A percentile compares a stretch with the other conserved stretches of the same genome.
Evolutionary conservation across 495 filamentous ascomycete species (phyloP).

Genomic region (Geopyxis carbonaria): DNA sequence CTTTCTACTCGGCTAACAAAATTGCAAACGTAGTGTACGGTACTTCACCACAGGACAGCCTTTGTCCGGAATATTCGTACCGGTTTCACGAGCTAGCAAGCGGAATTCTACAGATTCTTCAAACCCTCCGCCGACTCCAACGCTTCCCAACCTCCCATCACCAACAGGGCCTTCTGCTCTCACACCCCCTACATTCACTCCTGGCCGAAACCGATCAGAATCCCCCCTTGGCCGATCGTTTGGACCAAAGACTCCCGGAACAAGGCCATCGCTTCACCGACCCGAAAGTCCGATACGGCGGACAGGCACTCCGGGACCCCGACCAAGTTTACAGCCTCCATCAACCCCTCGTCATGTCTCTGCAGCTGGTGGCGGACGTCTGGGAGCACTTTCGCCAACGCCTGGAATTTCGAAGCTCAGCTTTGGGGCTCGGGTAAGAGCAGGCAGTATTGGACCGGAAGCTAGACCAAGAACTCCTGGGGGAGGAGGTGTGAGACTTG

Average conservation of each 20-base stretch:
- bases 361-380: constrained; percentile 25
- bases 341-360: constrained; percentile 26
- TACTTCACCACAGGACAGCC: constrained; percentile 42
- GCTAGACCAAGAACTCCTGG: constrained; percentile 18
- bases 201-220: constrained; percentile 17
- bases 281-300: constrained; percentile 21
- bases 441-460: constrained; percentile 30
- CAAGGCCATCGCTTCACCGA: constrained; percentile 55
- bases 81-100: constrained; percentile 66
- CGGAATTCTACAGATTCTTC: constrained; percentile 43
- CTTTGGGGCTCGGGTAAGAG: constrained; percentile 42
- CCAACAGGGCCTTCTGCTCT: constrained; percentile 11
- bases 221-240: constrained; percentile 19
- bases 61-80: constrained; percentile 86
- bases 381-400: constrained; percentile 41
- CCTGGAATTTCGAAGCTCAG: constrained; percentile 35
- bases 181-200: constrained; percentile 14
- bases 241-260: constrained; percentile 70
- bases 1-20: too few species aligned
- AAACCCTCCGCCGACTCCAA: constrained; percentile 47
- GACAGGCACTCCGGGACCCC: constrained; percentile 14
- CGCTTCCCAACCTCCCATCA: constrained; percentile 21
- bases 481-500: constrained; percentile 10
- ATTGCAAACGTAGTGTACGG: not conserved
- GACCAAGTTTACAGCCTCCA: constrained; percentile 17